These are phyloP conservation scores for Hypericum androsaemum DNA, from an alignment of 345 rosid species.

Conservation along the genomic window DNA sequence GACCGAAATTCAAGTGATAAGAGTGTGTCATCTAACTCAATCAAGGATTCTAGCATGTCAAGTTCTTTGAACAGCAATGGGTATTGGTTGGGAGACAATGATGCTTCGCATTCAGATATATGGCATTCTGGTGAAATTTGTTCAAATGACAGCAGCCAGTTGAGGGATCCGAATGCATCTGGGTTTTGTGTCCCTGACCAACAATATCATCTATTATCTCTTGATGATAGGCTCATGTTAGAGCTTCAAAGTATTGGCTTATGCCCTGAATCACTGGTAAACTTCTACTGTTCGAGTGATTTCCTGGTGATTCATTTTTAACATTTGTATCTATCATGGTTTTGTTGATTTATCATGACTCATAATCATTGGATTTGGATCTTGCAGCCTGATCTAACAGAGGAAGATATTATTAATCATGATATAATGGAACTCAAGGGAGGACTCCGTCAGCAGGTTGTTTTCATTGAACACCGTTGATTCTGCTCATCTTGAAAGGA, in stretches of 20 bases:
- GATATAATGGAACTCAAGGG: slow-evolving; percentile 60
- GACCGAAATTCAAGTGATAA: slow-evolving; percentile 65
- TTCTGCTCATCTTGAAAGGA: neutral
- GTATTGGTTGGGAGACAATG: slow-evolving; percentile 70
- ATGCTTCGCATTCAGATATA: slow-evolving; percentile 47
- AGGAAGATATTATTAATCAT: slow-evolving; percentile 53
- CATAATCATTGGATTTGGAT: slow-evolving; percentile 3
- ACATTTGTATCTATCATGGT: neutral
- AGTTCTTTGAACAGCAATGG: slow-evolving; percentile 63
- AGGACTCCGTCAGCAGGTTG: slow-evolving; percentile 66
- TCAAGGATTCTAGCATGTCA: slow-evolving; percentile 53
- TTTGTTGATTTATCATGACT: slow-evolving; percentile 1
- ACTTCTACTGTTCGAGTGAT: slow-evolving; percentile 11
- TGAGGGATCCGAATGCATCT: slow-evolving; percentile 39
- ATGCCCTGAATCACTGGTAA: slow-evolving; percentile 72
- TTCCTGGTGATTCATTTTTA: neutral
- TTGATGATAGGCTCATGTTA: slow-evolving; percentile 71
- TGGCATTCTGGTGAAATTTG: slow-evolving; percentile 55
- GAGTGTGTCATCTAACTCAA: slow-evolving; percentile 52
- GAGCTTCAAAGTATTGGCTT: slow-evolving; percentile 86
- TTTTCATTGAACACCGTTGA: neutral
- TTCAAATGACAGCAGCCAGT: slow-evolving; percentile 41
- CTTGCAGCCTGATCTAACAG: slow-evolving; percentile 84
- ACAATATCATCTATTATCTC: slow-evolving; percentile 61
- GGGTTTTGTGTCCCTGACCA: slow-evolving; percentile 39